Base-by-base conservation (phyloP, 345 rosid species). In the Viola odorata region DNA sequence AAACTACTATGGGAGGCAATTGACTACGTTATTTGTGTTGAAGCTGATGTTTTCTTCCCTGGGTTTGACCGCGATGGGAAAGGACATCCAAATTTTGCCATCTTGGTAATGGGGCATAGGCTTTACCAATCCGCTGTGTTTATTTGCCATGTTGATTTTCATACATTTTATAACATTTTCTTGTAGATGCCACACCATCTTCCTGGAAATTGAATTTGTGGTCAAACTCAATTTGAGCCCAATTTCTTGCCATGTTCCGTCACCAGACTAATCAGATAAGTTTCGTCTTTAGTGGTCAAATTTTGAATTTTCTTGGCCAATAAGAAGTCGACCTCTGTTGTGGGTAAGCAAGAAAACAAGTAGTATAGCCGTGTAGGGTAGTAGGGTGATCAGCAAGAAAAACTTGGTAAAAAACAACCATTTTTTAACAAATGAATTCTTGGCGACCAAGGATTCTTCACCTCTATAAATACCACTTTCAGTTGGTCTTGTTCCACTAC, bases 1-100 rank as follows among this genome's bases (percentile, higher is more conserved):
- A 92, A 92, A 73, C 68, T 92, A 63, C 77, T 92, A 36, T 92
- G 98, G 98, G 96, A 92, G 70, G 98, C 96, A 7, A 83, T 92
- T 70, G 98, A 92, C 76, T 92, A 89, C 50, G 57, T 82, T 42
- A 71, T 92, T 55, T 81, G 89, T 39, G 86, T 89, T 49, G 98
- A 92, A 78, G 98, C 98, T 5, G 97, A 92, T 80, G 95, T 87
- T 14, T 94, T 88, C 64, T 69, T 91, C 63, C 84, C 98, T 3
- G 98, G 95, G 8, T 91, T 86, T 36, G 95, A 94, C 45, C 80
- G 69, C n/a, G 97, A 92, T 67, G 97, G 97, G 14, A 89, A 89
- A 76, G 98, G 97, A 58, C 96, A 81, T 77, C 91, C 97, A 58
- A 89, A 82, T 80, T 89, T 89, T 15, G 96, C 90, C 55, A 85